These are phyloP conservation scores for Ophiostoma angusticollis DNA, from an alignment of 2,329 filamentous ascomycete species.

Conservation along the genomic window DNA sequence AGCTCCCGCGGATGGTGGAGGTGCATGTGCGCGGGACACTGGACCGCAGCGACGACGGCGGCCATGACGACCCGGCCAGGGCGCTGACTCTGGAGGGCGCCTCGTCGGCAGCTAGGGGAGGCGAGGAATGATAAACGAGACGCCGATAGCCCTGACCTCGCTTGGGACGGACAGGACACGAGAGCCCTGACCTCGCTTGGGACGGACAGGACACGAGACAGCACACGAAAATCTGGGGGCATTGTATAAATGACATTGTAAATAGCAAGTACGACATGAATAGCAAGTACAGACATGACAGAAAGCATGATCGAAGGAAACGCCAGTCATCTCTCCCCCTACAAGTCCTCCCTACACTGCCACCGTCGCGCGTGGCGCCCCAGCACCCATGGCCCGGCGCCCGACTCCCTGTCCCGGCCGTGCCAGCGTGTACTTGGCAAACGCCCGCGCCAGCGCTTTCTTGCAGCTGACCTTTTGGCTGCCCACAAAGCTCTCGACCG, in stretches of 20 bases:
- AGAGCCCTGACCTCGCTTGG: too few species aligned
- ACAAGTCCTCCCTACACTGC: background rate
- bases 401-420: conserved; percentile 29
- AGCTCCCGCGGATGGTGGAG: conserved; percentile 22
- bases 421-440: conserved; percentile 77
- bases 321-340: background rate
- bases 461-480: conserved; percentile 97
- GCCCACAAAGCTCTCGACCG: conserved; percentile 88
- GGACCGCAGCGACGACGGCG: conserved; percentile 36
- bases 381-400: conserved; percentile 12
- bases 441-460: conserved; percentile 84
- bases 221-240: too few species aligned
- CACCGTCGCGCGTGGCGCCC: background rate
- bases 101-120: too few species aligned
- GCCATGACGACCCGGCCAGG: background rate
- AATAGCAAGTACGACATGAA: too few species aligned
- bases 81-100: conserved; percentile 1
- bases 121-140: too few species aligned
- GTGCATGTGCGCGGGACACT: conserved; percentile 24
- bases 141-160: too few species aligned
- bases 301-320: too few species aligned
- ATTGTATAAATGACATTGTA: background rate
- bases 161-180: too few species aligned
- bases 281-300: too few species aligned
- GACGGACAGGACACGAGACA: too few species aligned